Evolutionary conservation across 1,139 yeast genomes (phyloP), one percentile per base, ranked within the genome.

Genomic region (Pichia sp.): DNA sequence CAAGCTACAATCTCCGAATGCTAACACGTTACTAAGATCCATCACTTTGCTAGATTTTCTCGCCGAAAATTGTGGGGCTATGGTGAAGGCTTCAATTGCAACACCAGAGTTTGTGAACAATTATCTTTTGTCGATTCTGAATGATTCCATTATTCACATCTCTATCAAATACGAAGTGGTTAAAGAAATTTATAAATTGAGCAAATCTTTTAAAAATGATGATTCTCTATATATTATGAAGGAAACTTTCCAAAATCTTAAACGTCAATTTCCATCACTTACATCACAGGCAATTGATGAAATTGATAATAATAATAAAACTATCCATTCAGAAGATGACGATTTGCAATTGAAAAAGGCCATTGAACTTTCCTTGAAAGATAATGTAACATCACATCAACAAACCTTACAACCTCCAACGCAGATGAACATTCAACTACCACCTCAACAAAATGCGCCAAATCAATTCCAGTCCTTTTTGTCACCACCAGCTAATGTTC

Each of bases 61-160:
- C 35, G 95, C 95, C 1, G 96, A 90, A 63, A 92, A 92, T 61
- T 90, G 97, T 65, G 97, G 97, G 1, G 81, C 95, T 2, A 71
- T 88, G 54, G 77, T 85, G 76, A 81, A 81, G 55, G 88, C 85
- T 51, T 87, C 83, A 55, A 79, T 90, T 39, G 90, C 95, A 34
- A 71, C 88, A 27, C 77, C 76, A 53, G 59, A 72, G 9, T 87
- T 88, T 59, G 75, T 88, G 31, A 49, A 54, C 31, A 69, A 71
- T 39, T 70, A 72, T 27, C 66, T 92, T 42, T 58, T 79, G 36
- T 69, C 71, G 47, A 68, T 81, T 52, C 68, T 86, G 33, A 72
- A 71, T 23, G 86, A 80, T 55, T 62, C 67, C 27, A 62, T 68
- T 40, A 74, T 84, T 35, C 96, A 90, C 64, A 65, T 68, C 36